These are phyloP conservation scores for Calycina marina DNA, from an alignment of 2,329 filamentous ascomycete genomes.

Conservation along the genomic window DNA sequence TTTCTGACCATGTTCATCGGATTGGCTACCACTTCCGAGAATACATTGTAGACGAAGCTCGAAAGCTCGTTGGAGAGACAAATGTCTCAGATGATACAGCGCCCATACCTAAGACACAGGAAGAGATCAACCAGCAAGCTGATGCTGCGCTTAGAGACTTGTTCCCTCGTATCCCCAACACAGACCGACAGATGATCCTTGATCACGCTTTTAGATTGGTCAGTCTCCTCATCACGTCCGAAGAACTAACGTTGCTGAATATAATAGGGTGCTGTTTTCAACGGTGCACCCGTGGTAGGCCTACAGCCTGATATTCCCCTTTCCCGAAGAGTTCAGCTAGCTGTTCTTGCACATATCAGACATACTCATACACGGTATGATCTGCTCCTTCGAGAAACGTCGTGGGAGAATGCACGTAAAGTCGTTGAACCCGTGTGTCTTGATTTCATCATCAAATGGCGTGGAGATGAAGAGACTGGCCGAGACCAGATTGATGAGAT, in stretches of 20 bases:
- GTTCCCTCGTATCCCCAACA: conserved; percentile 51
- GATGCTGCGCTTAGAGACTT: conserved; percentile 47
- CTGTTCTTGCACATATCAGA: conserved; percentile 50
- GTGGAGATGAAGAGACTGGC: conserved; percentile 54
- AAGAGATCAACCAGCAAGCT: conserved; percentile 46
- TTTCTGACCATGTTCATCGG: conserved; percentile 37
- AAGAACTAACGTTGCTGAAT: conserved; percentile 3
- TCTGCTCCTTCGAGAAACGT: conserved; percentile 40
- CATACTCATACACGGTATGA: conserved; percentile 55
- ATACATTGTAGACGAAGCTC: conserved; percentile 42
- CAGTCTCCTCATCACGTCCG: too few species aligned
- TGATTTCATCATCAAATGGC: conserved; percentile 56
- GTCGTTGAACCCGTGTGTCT: conserved; percentile 45
- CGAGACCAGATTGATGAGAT: conserved; percentile 54
- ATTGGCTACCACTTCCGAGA: conserved; percentile 46
- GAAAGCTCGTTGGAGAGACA: conserved; percentile 19
- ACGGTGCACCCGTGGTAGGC: conserved; percentile 42
- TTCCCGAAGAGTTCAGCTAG: conserved; percentile 47
- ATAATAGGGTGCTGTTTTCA: conserved; percentile 32
- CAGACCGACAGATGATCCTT: conserved; percentile 47
- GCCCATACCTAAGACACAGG: conserved; percentile 43
- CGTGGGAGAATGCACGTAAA: conserved; percentile 44
- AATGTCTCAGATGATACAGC: conserved; percentile 29
- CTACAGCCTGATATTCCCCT: conserved; percentile 39
- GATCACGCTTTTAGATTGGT: conserved; percentile 49